Percentiles rank a stretch among this genome's conserved stretches.
These are phyloP conservation scores for Camelina laxa DNA, from an alignment of 345 rosid species.

Conservation along the genomic window DNA sequence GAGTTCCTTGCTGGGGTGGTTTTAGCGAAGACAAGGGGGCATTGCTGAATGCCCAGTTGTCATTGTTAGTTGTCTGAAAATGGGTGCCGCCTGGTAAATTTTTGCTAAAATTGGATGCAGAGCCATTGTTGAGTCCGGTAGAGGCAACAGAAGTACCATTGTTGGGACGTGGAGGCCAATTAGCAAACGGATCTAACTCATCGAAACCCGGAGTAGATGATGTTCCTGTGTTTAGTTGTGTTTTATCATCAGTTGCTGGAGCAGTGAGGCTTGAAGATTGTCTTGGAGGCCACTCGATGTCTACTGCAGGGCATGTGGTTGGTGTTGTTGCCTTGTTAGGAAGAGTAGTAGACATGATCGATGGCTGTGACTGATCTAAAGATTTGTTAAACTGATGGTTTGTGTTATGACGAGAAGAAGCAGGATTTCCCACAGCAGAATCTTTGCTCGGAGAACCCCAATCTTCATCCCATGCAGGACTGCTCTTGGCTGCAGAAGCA, in stretches of 20 bases:
- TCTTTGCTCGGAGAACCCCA: slow-evolving; percentile 69
- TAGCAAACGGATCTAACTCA: slow-evolving; percentile 87
- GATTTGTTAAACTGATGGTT: slow-evolving; percentile 50
- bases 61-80: slow-evolving; percentile 40
- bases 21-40: slow-evolving; percentile 49
- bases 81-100: slow-evolving; percentile 38
- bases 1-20: slow-evolving; percentile 49
- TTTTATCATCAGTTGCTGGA: slow-evolving; percentile 43
- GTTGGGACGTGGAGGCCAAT: slow-evolving; percentile 81
- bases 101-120: slow-evolving; percentile 42
- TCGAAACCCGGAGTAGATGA: slow-evolving; percentile 56
- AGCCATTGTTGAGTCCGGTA: slow-evolving; percentile 55
- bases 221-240: slow-evolving; percentile 51
- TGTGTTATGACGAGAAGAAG: slow-evolving; percentile 38
- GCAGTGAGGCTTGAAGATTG: slow-evolving; percentile 47
- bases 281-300: slow-evolving; percentile 92
- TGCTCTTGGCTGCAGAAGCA: slow-evolving; percentile 55
- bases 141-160: slow-evolving; percentile 44
- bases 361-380: slow-evolving; percentile 47
- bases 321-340: slow-evolving; percentile 53
- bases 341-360: slow-evolving; percentile 41
- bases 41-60: slow-evolving; percentile 61
- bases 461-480: slow-evolving; percentile 84
- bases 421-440: slow-evolving; percentile 32
- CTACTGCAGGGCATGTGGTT: slow-evolving; percentile 70